Conservation (phyloP, 768 basidiomycete species). For the Suillus hirtellus region DNA sequence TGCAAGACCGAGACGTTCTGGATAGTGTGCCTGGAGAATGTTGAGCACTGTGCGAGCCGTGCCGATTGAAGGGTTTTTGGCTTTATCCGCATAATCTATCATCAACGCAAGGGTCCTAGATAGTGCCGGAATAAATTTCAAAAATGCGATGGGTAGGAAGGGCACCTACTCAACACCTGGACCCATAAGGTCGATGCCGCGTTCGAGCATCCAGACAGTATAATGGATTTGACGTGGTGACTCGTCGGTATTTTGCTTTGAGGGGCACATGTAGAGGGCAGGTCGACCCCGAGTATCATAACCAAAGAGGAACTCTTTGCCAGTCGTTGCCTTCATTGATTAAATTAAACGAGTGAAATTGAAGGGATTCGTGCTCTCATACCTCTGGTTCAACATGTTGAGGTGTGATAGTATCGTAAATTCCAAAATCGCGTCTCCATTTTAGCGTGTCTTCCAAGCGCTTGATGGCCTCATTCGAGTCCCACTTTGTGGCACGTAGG, state of each 20-base stretch:
- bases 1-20: slow-evolving; percentile 78
- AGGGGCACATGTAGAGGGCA: slow-evolving; percentile 65
- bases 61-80: slow-evolving; percentile 52
- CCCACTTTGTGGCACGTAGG: slow-evolving; percentile 79
- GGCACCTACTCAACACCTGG: slow-evolving; percentile 75
- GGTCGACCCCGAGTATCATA: slow-evolving; percentile 69
- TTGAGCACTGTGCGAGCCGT: slow-evolving; percentile 46
- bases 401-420: slow-evolving; percentile 62
- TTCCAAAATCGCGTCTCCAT: slow-evolving; percentile 80
- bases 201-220: slow-evolving; percentile 77
- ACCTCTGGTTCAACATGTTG: slow-evolving; percentile 76
- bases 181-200: slow-evolving; percentile 72
- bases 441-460: slow-evolving; percentile 71
- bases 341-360: background rate
- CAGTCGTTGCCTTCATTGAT: slow-evolving; percentile 62
- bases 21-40: slow-evolving; percentile 82
- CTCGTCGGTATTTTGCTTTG: slow-evolving; percentile 78
- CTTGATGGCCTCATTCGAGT: slow-evolving; percentile 52
- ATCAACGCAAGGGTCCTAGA: slow-evolving; percentile 66
- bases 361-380: slow-evolving; percentile 15
- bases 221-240: slow-evolving; percentile 68
- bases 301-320: slow-evolving; percentile 79
- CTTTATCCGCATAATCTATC: slow-evolving; percentile 76
- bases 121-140: background rate
- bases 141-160: background rate